These are phyloP conservation scores for Pleurotus platypus DNA, from an alignment of 768 basidiomycete genomes.

Conservation along the genomic window DNA sequence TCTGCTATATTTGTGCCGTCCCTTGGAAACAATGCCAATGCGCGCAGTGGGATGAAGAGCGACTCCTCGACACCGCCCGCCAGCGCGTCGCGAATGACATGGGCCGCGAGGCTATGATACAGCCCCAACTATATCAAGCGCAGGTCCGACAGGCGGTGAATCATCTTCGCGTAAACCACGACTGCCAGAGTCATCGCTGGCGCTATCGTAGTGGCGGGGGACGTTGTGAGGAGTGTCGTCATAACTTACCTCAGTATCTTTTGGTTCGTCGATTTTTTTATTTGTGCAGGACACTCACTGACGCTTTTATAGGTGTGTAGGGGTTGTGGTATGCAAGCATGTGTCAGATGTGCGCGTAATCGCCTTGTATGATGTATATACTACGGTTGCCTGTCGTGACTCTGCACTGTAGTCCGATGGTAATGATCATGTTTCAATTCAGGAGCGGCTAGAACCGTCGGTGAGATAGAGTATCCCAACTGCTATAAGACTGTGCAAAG, in stretches of 20 bases:
- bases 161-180: conserved; percentile 47
- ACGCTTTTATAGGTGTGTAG: neutral
- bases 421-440: no score
- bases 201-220: conserved; percentile 28
- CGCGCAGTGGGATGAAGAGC: conserved; percentile 59
- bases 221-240: conserved; percentile 39
- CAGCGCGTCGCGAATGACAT: conserved; percentile 37
- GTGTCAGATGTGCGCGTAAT: neutral
- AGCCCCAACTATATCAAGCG: conserved; percentile 25
- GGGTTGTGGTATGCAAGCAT: neutral
- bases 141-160: conserved; percentile 28
- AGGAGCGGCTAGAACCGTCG: no score
- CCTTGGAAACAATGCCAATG: conserved; percentile 63
- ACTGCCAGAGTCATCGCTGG: conserved; percentile 37
- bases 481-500: no score
- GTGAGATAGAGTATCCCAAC: no score
- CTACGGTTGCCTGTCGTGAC: no score
- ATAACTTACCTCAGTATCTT: conserved; percentile 38
- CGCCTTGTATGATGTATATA: neutral
- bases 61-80: conserved; percentile 27
- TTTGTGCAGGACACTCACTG: neutral
- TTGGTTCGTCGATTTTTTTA: conserved; percentile 29
- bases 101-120: conserved; percentile 20
- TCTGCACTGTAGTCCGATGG: no score
- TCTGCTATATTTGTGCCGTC: conserved; percentile 63